Percentiles rank a stretch among this genome's conserved stretches.
These are phyloP conservation scores for Dissoconium aciculare DNA, from an alignment of 2,329 filamentous ascomycete genomes.

Conservation along the genomic window DNA sequence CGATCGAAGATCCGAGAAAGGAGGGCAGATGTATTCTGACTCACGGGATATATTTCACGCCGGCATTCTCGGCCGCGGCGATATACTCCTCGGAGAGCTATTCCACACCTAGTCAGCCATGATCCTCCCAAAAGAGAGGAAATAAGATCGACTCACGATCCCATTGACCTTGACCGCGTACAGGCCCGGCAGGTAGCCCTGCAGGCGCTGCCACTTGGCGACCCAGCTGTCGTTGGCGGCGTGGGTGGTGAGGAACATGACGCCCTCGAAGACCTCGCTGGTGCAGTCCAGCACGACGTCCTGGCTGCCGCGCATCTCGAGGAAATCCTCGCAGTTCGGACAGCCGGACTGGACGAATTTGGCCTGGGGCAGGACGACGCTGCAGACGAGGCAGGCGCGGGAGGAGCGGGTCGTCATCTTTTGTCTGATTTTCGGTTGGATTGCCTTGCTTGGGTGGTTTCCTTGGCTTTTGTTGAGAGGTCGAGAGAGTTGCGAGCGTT, in stretches of 20 bases:
- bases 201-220: constrained; percentile 86
- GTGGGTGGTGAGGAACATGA: constrained; percentile 55
- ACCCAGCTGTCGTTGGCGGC: constrained; percentile 84
- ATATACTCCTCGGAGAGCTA: constrained; percentile 44
- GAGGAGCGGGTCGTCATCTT: constrained; percentile 47
- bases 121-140: background rate
- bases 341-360: constrained; percentile 79
- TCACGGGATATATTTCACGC: constrained; percentile 46
- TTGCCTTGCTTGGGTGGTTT: no score
- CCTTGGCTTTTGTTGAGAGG: no score
- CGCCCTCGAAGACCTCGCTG: constrained; percentile 85
- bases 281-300: constrained; percentile 88
- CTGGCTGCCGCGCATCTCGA: constrained; percentile 56
- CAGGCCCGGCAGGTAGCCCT: constrained; percentile 73
- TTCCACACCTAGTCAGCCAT: background rate
- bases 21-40: constrained; percentile 10
- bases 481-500: no score
- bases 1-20: constrained; percentile 1
- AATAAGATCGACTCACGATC: constrained; percentile 34
- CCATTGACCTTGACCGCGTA: constrained; percentile 94
- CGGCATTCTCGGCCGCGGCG: constrained; percentile 41
- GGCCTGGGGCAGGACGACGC: constrained; percentile 68
- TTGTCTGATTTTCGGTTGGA: no score
- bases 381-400: constrained; percentile 98
- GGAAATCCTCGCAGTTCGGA: constrained; percentile 90